A percentile compares a stretch with the other conserved stretches of the same genome.
These are phyloP conservation scores for Microcyclospora tardicrescens DNA, from an alignment of 2,329 filamentous ascomycete species.

Conservation along the genomic window DNA sequence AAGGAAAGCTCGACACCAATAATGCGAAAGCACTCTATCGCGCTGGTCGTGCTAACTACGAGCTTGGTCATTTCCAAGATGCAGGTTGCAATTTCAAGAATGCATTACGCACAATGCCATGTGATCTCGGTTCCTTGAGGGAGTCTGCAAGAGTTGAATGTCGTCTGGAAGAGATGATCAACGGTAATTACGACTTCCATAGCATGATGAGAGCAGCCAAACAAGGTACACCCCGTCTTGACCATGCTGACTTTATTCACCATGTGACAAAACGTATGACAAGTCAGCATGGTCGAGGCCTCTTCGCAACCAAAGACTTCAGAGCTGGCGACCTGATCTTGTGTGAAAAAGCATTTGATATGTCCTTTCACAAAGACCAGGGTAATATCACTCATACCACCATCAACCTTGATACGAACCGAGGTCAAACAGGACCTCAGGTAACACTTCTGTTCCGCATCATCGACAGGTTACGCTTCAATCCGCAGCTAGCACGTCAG, in stretches of 20 bases:
- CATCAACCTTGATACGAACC: no score
- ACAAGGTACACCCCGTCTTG: conserved; percentile 4
- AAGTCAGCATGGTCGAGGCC: conserved; percentile 26
- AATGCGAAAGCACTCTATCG: conserved; percentile 14
- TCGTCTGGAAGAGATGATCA: conserved; percentile 10
- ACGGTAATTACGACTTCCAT: conserved; percentile 13
- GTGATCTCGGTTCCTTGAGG: conserved; percentile 4
- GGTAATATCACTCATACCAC: no score
- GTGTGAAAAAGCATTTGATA: conserved; percentile 21
- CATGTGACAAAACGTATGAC: conserved; percentile 10
- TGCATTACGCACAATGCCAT: conserved; percentile 5
- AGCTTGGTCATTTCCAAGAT: conserved; percentile 9
- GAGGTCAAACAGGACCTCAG: conserved; percentile 8
- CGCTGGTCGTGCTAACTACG: conserved; percentile 15
- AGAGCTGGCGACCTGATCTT: conserved; percentile 30
- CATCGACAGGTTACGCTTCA: conserved; percentile 12
- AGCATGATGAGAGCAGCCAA: conserved; percentile 4
- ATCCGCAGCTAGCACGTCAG: conserved; percentile 1
- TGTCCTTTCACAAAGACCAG: no score
- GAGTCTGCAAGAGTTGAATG: conserved; percentile 4
- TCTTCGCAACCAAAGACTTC: conserved; percentile 30
- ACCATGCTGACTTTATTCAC: conserved; percentile 11
- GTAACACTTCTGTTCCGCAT: conserved; percentile 4
- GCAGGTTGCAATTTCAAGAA: conserved; percentile 4
- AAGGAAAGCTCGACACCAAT: conserved; percentile 1